Evolutionary conservation across 164 flowering plant genomes (phyloP), one percentile per base, ranked within the genome.

Genomic region (Annona squamosa): DNA sequence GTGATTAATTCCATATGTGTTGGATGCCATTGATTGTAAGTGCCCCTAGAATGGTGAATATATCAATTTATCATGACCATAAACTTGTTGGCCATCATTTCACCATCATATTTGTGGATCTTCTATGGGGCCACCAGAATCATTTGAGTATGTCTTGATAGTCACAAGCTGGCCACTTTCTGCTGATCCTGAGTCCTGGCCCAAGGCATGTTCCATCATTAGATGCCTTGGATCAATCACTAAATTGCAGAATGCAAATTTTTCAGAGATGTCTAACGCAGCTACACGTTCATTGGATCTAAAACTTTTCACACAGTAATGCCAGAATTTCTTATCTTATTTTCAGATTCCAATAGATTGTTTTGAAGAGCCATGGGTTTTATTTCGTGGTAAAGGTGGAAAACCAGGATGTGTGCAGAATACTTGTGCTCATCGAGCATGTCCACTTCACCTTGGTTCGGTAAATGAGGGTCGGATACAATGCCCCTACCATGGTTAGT

Each of bases 351-450:
- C 99, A 10, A 83, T 93, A 74, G 98, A 95, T 73, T 95, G 94
- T 84, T 95, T 95, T 70, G 99, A 95, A 80, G 88, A 93, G 82
- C 89, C 94, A 5, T 93, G 98, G 98, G 99, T 95, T 65, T 4
- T 91, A 52, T 93, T 95, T 68, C 97, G 99, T 44, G 98, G 99
- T 66, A 87, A 93, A 77, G 97, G 89, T 85, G 97, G 99, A 4
- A 87, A 84, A 75, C 96, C 97, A 3, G 99, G 99, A 70, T 93
- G 99, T 80, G 94, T 95, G 13, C 92, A 81, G 80, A 90, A 95
- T 80, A 93, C 98, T 0, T 95, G 99, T 78, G 99, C 99, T 10
- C 99, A 95, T 78, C 86, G 99, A 81, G 98, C 99, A 64, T 95
- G 99, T 77, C 99, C 99, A 67, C 98, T 95, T 75, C 80, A 95